These are phyloP conservation scores for Gossypium australe DNA, from an alignment of 345 rosid species.

Conservation along the genomic window DNA sequence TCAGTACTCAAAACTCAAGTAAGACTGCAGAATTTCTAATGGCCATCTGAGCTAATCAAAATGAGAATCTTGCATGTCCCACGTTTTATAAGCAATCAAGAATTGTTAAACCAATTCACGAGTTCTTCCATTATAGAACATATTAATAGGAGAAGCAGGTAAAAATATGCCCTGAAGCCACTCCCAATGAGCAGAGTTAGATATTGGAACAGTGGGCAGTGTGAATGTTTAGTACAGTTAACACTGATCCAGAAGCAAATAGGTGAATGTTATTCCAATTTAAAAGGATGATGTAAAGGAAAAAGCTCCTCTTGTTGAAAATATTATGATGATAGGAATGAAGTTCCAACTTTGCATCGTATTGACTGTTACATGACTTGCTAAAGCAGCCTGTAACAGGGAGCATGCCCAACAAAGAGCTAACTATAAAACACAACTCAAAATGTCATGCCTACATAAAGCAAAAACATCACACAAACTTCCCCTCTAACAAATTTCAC, in stretches of 20 bases:
- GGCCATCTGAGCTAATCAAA: neutral
- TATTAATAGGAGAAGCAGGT: neutral
- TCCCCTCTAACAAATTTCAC: neutral
- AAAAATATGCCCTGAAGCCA: neutral
- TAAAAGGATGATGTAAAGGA: neutral
- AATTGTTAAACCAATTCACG: neutral
- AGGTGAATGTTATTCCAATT: neutral
- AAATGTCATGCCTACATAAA: neutral
- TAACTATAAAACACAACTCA: neutral
- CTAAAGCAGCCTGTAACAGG: neutral
- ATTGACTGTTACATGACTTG: neutral
- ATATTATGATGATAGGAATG: neutral
- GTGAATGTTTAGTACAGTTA: neutral
- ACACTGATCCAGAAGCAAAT: neutral
- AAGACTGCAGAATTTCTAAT: neutral
- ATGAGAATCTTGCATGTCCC: neutral
- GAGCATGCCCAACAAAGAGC: neutral
- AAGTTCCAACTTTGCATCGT: neutral
- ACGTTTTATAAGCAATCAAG: neutral
- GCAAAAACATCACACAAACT: neutral
- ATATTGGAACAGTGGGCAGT: neutral
- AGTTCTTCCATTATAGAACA: neutral
- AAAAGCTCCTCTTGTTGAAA: neutral
- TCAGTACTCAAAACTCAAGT: slow-evolving; percentile 7
- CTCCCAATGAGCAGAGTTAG: neutral